Evolutionary conservation across 768 basidiomycete species (phyloP), one percentile per base, ranked within the genome.

Genomic region (Tricholoma terreum): DNA sequence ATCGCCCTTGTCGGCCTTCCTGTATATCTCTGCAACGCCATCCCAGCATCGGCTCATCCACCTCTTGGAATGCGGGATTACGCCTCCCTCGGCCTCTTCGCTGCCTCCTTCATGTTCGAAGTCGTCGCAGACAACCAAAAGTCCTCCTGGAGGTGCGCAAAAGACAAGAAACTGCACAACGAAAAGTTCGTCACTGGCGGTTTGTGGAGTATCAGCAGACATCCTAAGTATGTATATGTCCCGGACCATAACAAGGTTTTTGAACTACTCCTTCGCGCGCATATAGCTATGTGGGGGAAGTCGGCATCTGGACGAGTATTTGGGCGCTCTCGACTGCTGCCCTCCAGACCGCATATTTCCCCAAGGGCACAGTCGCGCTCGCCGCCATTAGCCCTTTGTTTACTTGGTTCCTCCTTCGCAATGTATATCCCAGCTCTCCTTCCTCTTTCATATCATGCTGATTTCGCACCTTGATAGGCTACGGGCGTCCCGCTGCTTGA

Each of bases 401-500:
- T 62, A 85, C 84, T 1, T 90, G 84, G 73, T 73, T 80, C 57
- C 67, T 90, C n/a, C 63, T 83, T 51, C 75, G 78, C 58, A 77
- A 81, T 61, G 84, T 84, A 54, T 24, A 77, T 65, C 38, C 17
- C 43, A n/a, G 21, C 46, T 19, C 50, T 34, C 10, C 17, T 7
- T 45, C 15, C 31, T 21, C 6, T 46, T 46, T 33, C 27, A 45
- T 30, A 57, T 50, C 27, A 50, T 40, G 27, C 9, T 17, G 38
- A 35, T 52, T 52, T 17, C 43, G 19, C 24, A 27, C 24, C 50
- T 54, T 7, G 62, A 54, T 62, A 86, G 79, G 75, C 80, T 4
- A 86, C 86, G 6, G 87, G 87, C 15, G 82, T 90, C n/a, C 89
- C 89, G 1, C 81, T 82, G 2, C 78, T 90, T 15, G 89, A 91